These are phyloP conservation scores for Tulasnella sp. DNA, from an alignment of 768 basidiomycete genomes.

Conservation along the genomic window DNA sequence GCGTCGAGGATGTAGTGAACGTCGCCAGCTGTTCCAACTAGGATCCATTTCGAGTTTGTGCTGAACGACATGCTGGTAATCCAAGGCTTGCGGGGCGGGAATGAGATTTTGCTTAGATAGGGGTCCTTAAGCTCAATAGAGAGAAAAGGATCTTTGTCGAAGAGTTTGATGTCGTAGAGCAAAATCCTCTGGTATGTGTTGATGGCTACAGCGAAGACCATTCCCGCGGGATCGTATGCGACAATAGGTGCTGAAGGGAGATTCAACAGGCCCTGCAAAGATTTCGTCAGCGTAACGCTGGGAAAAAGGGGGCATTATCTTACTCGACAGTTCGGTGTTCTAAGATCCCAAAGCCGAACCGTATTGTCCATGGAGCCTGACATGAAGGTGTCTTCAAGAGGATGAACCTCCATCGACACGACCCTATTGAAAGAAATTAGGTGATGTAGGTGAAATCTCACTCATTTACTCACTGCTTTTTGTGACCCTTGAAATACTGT, in stretches of 20 bases:
- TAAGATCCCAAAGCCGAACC: slow-evolving; percentile 93
- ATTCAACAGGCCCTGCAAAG: slow-evolving; percentile 57
- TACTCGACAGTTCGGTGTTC: slow-evolving; percentile 64
- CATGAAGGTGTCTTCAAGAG: slow-evolving; percentile 92
- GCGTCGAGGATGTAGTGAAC: slow-evolving; percentile 93
- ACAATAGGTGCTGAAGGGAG: slow-evolving; percentile 66
- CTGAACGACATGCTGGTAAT: slow-evolving; percentile 93
- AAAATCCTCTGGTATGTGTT: slow-evolving; percentile 78
- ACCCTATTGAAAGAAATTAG: slow-evolving; percentile 46
- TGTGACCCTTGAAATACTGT: slow-evolving; percentile 94
- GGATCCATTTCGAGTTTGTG: slow-evolving; percentile 80
- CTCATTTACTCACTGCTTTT: slow-evolving; percentile 45
- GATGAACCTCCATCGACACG: slow-evolving; percentile 84
- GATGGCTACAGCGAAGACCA: slow-evolving; percentile 83
- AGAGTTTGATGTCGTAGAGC: slow-evolving; percentile 80
- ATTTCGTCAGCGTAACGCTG: neutral
- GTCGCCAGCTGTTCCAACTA: slow-evolving; percentile 88
- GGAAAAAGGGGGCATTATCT: slow-evolving; percentile 22
- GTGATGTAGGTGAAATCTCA: neutral
- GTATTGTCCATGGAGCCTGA: slow-evolving; percentile 92
- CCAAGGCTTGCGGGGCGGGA: slow-evolving; percentile 80
- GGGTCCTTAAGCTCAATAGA: slow-evolving; percentile 80
- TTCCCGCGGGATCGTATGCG: slow-evolving; percentile 76
- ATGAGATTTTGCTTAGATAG: slow-evolving; percentile 65
- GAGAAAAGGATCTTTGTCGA: slow-evolving; percentile 88